Conservation (phyloP, 2,329 filamentous ascomycete genomes). For the Microdochium paspali region DNA sequence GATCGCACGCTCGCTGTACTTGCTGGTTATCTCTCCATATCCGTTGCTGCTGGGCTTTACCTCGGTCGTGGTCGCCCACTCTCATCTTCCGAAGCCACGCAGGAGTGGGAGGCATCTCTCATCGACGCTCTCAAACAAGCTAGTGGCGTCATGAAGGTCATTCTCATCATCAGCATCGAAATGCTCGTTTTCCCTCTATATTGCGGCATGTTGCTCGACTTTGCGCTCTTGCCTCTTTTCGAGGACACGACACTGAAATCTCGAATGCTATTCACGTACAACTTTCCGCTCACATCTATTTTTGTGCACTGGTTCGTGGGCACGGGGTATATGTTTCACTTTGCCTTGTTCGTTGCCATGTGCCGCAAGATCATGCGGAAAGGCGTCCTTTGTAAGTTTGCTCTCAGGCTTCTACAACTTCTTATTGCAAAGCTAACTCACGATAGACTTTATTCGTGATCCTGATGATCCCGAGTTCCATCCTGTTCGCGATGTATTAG, state of each 20-base stretch:
- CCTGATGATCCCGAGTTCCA: conserved; percentile 98
- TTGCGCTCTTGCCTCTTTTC: conserved; percentile 83
- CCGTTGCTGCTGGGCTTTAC: conserved; percentile 67
- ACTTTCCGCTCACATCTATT: conserved; percentile 78
- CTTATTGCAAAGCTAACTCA: conserved; percentile 16
- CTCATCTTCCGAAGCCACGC: conserved; percentile 42
- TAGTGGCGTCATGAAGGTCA: conserved; percentile 94
- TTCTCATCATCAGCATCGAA: conserved; percentile 96
- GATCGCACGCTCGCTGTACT: conserved; percentile 65
- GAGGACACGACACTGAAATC: conserved; percentile 69
- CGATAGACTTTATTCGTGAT: conserved; percentile 84
- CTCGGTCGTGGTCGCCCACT: conserved; percentile 65
- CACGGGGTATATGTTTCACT: conserved; percentile 99
- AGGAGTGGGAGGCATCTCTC: conserved; percentile 64
- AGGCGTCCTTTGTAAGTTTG: conserved; percentile 72
- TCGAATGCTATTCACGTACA: conserved; percentile 66
- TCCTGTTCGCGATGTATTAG: conserved; percentile 90
- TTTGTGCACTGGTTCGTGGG: conserved; percentile 99
- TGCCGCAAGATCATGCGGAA: conserved; percentile 95
- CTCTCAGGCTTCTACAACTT: conserved; percentile 2
- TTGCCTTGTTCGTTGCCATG: conserved; percentile 97
- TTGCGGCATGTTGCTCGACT: conserved; percentile 82
- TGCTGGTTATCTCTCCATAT: conserved; percentile 72
- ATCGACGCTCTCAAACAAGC: conserved; percentile 85
- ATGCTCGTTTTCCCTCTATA: conserved; percentile 97